phyloP scores from a whole-genome alignment of 129 eudicot species.

The Artemisia tridentata region DNA sequence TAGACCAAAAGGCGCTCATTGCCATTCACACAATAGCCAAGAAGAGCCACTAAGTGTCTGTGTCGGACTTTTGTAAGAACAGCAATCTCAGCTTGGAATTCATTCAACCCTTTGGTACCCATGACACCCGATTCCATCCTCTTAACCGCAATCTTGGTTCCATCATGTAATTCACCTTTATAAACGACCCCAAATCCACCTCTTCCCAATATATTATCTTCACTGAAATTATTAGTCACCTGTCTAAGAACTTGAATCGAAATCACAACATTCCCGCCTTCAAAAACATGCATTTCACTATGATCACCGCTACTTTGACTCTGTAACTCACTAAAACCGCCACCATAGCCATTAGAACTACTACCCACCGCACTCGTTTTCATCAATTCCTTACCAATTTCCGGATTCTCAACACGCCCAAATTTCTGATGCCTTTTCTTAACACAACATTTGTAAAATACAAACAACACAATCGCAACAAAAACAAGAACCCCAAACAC shows the following conservation, averaged over 20 bases:
- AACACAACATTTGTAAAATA: constrained; percentile 48
- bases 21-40: constrained; percentile 52
- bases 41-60: constrained; percentile 56
- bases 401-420: constrained; percentile 55
- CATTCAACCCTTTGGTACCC: constrained; percentile 57
- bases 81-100: constrained; percentile 63
- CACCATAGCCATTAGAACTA: constrained; percentile 42
- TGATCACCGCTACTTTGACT: constrained; percentile 67
- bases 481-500: constrained; percentile 49
- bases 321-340: constrained; percentile 56
- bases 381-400: constrained; percentile 45
- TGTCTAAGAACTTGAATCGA: constrained; percentile 57
- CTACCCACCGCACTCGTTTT: constrained; percentile 31
- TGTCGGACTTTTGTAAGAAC: constrained; percentile 59
- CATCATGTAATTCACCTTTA: constrained; percentile 58
- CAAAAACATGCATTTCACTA: constrained; percentile 60
- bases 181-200: constrained; percentile 70
- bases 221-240: constrained; percentile 54
- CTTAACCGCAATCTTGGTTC: constrained; percentile 60
- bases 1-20: constrained; percentile 67
- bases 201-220: constrained; percentile 47
- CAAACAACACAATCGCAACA: constrained; percentile 49
- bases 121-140: constrained; percentile 55
- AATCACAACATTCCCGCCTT: constrained; percentile 67
- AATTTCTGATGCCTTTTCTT: constrained; percentile 50